Conservation (phyloP, 352 stramenopile species). For the Phytophthora pini region DNA sequence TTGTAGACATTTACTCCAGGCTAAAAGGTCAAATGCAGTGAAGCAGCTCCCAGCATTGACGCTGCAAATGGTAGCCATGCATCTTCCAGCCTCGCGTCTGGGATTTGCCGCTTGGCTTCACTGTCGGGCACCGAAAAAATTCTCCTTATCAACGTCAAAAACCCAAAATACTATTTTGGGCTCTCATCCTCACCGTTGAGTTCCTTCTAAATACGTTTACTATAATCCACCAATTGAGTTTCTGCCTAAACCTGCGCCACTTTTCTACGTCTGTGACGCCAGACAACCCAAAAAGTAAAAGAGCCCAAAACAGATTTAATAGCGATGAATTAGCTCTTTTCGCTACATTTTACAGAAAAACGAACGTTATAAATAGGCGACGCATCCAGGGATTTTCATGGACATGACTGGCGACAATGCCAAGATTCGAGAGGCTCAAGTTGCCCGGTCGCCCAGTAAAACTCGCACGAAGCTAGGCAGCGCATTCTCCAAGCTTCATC, state of each 20-base stretch:
- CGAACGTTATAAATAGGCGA: slow-evolving; percentile 12
- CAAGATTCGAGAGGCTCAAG: slow-evolving; percentile 22
- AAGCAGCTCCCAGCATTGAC: slow-evolving; percentile 3
- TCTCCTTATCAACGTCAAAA: slow-evolving; percentile 4
- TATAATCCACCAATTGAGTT: slow-evolving; percentile 12
- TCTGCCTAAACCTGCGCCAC: background rate
- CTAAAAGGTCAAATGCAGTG: background rate
- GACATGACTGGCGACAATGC: slow-evolving; percentile 23
- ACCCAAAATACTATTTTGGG: slow-evolving; percentile 1
- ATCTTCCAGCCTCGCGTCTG: background rate
- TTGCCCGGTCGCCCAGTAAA: slow-evolving; percentile 10
- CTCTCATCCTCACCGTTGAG: background rate
- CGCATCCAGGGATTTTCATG: slow-evolving; percentile 17
- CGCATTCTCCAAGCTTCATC: slow-evolving; percentile 24
- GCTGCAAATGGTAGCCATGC: slow-evolving; percentile 22
- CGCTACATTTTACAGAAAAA: slow-evolving; percentile 4
- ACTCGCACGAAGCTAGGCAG: background rate
- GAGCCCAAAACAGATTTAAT: background rate
- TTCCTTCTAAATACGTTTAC: slow-evolving; percentile 14
- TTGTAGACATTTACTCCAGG: background rate
- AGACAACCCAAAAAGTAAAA: background rate
- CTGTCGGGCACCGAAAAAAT: slow-evolving; percentile 18
- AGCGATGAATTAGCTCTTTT: slow-evolving; percentile 1
- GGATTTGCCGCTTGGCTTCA: slow-evolving; percentile 16
- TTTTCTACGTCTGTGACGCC: slow-evolving; percentile 3